Base-by-base conservation (phyloP, 352 stramenopile species). In the Pythium sukuiense region DNA sequence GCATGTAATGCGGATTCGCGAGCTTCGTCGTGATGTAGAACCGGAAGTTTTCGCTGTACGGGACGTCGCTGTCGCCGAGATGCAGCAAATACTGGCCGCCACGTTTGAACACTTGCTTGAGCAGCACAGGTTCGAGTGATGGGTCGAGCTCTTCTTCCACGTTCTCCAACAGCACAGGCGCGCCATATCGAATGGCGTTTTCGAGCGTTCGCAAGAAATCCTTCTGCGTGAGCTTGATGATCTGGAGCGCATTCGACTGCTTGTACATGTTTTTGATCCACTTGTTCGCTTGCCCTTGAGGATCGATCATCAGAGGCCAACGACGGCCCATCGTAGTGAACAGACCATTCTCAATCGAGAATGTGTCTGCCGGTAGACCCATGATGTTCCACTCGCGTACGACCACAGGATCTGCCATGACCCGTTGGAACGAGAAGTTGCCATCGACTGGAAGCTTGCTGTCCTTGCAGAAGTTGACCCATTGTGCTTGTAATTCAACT, bases 11-110 rank as follows among this genome's bases (percentile, higher is more conserved):
- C 35, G 93, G 93, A 61, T 98, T 98, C 0, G 88, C 84, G 3
- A 98, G 81, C 67, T 98, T 98, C 27, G 93, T 98, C 32, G 93
- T 98, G 58, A 98, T 97, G 67, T 96, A 97, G 57, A 98, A 95
- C 8, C 85, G 87, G 65, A 98, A 98, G 48, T 95, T 90, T 20
- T 95, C 87, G 65, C 79, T 94, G 76, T 98, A 98, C 6, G 90
- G 92, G 12, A 98, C 87, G 60, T 98, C 93, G 26, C 79, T 89
- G 67, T 98, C 93, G 24, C 95, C 95, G 18, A 98, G 69, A 59
- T 96, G 85, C 12, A 98, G 70, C 27, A 98, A 59, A 14, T 87
- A 76, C 59, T 97, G 89, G 0, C 95, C 95, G 3, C 85, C 80
- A n/a, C 89, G 83, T 65, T 98, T 98, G 66, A 98, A 98, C 6